Conservation (phyloP, 2,329 filamentous ascomycete genomes). For the Pseudocercospora macadamiae region DNA sequence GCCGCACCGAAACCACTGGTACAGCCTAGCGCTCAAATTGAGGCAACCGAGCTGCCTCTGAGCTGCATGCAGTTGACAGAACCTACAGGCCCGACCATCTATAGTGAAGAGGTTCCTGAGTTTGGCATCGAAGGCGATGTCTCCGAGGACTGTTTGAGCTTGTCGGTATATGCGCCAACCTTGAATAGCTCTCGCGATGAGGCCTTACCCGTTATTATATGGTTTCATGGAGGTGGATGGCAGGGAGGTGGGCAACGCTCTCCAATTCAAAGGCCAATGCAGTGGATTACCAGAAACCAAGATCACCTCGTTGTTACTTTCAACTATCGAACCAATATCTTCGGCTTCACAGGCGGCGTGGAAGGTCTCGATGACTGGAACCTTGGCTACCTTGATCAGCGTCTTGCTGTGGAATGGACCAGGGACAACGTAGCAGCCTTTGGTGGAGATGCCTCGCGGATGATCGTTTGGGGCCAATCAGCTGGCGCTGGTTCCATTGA, state of each 20-base stretch:
- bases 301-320: not conserved
- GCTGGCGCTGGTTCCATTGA: slow-evolving; percentile 34
- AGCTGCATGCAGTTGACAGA: not conserved
- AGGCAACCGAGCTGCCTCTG: not conserved
- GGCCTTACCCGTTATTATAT: not conserved
- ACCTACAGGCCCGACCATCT: not conserved
- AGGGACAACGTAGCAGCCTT: slow-evolving; percentile 54
- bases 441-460: slow-evolving; percentile 46
- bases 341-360: not conserved
- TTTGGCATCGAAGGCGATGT: not conserved
- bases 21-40: not conserved
- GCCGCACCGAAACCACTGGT: slow-evolving; percentile 19
- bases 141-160: slow-evolving; percentile 1
- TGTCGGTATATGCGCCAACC: not conserved
- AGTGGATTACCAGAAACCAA: not conserved
- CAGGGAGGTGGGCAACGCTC: not conserved
- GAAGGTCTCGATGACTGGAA: slow-evolving; percentile 39
- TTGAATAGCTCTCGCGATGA: not conserved
- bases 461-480: slow-evolving; percentile 35
- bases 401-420: slow-evolving; percentile 57
- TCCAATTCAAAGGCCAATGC: not conserved
- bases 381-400: slow-evolving; percentile 58
- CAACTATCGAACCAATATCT: not conserved
- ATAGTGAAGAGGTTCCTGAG: not conserved
- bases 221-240: not conserved